Conservation (phyloP, 257 asterid species). For the Ajuga chamaepitys region DNA sequence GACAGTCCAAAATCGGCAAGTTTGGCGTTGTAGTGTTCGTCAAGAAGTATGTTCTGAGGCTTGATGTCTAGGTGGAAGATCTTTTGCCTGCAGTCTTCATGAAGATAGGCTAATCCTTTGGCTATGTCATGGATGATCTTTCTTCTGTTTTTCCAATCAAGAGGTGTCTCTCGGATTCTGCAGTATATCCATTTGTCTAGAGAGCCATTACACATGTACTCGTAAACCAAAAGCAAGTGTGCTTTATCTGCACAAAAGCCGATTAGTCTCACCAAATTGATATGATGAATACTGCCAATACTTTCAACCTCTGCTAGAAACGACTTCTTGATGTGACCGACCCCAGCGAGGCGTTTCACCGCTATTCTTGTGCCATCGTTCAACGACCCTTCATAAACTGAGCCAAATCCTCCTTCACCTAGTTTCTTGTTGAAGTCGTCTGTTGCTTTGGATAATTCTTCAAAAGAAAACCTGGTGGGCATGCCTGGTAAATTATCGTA, state of each 20-base stretch:
- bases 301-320: constrained; percentile 28
- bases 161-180: neutral
- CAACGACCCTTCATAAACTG: constrained; percentile 18
- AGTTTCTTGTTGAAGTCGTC: constrained; percentile 16
- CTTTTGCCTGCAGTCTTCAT: constrained; percentile 30
- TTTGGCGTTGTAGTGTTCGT: constrained; percentile 20
- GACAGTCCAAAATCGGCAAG: constrained; percentile 26
- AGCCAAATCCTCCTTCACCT: constrained; percentile 31
- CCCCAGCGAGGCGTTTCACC: constrained; percentile 20
- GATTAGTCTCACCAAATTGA: constrained; percentile 25
- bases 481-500: constrained; percentile 26
- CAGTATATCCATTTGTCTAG: constrained; percentile 26
- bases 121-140: constrained; percentile 22
- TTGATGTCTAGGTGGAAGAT: constrained; percentile 31
- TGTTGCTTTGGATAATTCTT: constrained; percentile 14
- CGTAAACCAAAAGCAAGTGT: constrained; percentile 25
- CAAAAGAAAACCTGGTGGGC: constrained; percentile 24
- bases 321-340: constrained; percentile 19
- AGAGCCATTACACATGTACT: constrained; percentile 24
- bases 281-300: constrained; percentile 29
- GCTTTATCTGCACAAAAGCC: constrained; percentile 29
- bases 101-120: constrained; percentile 29
- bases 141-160: constrained; percentile 10
- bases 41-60: constrained; percentile 27
- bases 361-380: constrained; percentile 15